These are phyloP conservation scores for Fagopyrum esculentum DNA, from an alignment of 148 eudicot genomes.

Conservation along the genomic window DNA sequence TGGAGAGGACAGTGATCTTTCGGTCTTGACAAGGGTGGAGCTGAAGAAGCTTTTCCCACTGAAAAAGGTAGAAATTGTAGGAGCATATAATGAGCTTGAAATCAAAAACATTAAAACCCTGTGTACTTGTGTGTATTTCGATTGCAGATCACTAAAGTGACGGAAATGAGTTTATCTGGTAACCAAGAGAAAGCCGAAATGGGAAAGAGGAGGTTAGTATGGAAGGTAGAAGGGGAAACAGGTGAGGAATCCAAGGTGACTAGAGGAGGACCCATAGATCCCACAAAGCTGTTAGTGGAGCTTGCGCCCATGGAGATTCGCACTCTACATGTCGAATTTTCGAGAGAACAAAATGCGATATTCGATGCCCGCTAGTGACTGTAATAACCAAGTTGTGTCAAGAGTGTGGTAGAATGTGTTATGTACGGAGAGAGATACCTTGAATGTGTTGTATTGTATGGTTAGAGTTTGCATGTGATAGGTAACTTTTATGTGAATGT, in stretches of 20 bases:
- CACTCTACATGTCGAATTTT: slow-evolving; percentile 59
- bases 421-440: too few species aligned
- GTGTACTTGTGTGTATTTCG: not conserved
- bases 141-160: slow-evolving; percentile 33
- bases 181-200: slow-evolving; percentile 81
- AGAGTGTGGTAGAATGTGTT: too few species aligned
- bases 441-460: too few species aligned
- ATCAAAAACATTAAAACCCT: not conserved
- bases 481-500: too few species aligned
- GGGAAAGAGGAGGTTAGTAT: slow-evolving; percentile 66
- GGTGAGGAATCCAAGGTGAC: slow-evolving; percentile 20
- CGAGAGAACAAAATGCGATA: not conserved
- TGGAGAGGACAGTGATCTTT: slow-evolving; percentile 90
- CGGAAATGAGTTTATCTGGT: slow-evolving; percentile 46
- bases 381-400: too few species aligned
- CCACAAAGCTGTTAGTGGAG: slow-evolving; percentile 51
- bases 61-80: slow-evolving; percentile 44
- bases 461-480: too few species aligned
- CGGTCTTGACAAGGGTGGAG: slow-evolving; percentile 62
- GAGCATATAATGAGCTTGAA: too few species aligned
- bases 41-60: slow-evolving; percentile 57
- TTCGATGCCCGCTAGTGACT: too few species aligned
- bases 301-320: slow-evolving; percentile 94
- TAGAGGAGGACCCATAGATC: slow-evolving; percentile 74
- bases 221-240: slow-evolving; percentile 60